These are phyloP conservation scores for Silene uniflora DNA, from an alignment of 148 eudicot species.

Conservation along the genomic window DNA sequence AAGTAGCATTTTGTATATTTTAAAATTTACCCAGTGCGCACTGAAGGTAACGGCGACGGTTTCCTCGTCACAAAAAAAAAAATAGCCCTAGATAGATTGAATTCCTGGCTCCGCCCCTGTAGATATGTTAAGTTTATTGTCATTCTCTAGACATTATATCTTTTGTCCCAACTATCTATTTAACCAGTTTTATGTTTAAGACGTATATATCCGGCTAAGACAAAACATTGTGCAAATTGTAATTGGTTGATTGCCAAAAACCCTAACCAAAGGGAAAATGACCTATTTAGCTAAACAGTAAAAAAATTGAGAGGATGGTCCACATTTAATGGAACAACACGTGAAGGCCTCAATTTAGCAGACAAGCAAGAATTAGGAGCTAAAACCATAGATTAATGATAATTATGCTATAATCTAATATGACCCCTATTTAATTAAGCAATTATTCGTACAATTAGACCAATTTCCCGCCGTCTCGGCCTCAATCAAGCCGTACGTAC, in stretches of 20 bases:
- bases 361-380: conserved; percentile 17
- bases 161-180: too few species aligned
- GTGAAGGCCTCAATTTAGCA: conserved; percentile 26
- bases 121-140: too few species aligned
- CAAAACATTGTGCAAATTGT: too few species aligned
- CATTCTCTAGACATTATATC: too few species aligned
- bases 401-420: neutral
- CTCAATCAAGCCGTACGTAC: conserved; percentile 30
- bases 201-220: too few species aligned
- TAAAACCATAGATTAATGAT: neutral
- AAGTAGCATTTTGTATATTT: too few species aligned
- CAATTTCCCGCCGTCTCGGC: conserved; percentile 19
- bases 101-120: too few species aligned
- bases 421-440: neutral
- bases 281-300: neutral
- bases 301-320: conserved; percentile 9
- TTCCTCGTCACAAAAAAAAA: too few species aligned
- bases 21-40: too few species aligned
- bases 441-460: conserved; percentile 15
- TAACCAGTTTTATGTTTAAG: too few species aligned
- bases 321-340: conserved; percentile 27
- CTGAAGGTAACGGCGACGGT: too few species aligned
- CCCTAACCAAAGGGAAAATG: neutral
- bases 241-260: neutral
- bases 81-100: too few species aligned